Conservation (phyloP, 768 basidiomycete genomes). For the Boletus rubropictus region DNA sequence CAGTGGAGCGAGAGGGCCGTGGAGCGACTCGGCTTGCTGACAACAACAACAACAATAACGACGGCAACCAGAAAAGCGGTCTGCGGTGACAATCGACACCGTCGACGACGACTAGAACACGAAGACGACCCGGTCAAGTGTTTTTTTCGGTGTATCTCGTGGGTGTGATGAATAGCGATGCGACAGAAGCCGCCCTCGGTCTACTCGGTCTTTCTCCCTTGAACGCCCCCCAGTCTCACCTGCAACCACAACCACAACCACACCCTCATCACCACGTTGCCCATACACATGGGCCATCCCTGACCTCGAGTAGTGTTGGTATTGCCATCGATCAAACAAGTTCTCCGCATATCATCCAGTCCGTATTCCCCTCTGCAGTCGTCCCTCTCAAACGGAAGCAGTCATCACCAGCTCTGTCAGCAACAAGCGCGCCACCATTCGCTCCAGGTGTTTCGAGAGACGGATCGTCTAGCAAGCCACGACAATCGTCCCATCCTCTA, state of each 20-base stretch:
- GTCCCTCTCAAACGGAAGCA: constrained; percentile 42
- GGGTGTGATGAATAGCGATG: constrained; percentile 46
- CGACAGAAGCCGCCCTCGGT: constrained; percentile 54
- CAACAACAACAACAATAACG: constrained; percentile 1
- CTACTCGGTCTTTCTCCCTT: constrained; percentile 45
- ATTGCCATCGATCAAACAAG: constrained; percentile 24
- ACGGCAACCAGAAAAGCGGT: constrained; percentile 16
- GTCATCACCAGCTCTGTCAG: constrained; percentile 18
- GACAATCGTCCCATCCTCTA: constrained; percentile 16
- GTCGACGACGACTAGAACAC: constrained; percentile 7
- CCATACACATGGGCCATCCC: constrained; percentile 24
- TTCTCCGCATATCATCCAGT: constrained; percentile 18
- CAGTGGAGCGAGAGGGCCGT: constrained; percentile 4
- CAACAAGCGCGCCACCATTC: constrained; percentile 7
- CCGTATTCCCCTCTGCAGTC: constrained; percentile 23
- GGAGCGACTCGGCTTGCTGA: background rate
- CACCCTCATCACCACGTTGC: constrained; percentile 23
- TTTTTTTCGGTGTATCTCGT: constrained; percentile 8
- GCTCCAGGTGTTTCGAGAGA: constrained; percentile 6
- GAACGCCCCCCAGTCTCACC: constrained; percentile 28
- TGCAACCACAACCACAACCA: constrained; percentile 22
- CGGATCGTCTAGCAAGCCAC: constrained; percentile 7
- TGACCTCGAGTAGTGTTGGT: constrained; percentile 21
- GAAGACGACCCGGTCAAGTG: background rate
- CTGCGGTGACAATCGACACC: constrained; percentile 12